A percentile compares a stretch with the other conserved stretches of the same genome.
Evolutionary conservation across 345 rosid genomes (phyloP).

Genomic region (Barbarea vulgaris): DNA sequence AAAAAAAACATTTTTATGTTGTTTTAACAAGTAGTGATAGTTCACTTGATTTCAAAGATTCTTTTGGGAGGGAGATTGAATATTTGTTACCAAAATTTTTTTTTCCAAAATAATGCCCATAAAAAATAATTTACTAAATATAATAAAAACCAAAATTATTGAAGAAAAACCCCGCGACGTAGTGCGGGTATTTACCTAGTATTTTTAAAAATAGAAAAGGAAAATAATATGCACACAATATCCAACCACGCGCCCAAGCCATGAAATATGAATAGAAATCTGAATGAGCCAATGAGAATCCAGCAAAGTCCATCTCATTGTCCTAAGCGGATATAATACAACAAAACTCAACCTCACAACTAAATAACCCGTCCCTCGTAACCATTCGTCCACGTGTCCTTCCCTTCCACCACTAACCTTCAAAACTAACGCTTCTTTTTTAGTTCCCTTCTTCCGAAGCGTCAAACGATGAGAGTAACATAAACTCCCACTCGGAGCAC

Average conservation of each 20-base stretch:
- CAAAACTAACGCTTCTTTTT: conserved; percentile 42
- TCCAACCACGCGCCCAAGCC: conserved; percentile 21
- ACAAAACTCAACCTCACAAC: conserved; percentile 62
- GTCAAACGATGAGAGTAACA: conserved; percentile 23
- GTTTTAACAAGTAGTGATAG: too few species aligned
- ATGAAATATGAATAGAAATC: conserved; percentile 37
- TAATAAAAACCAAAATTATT: too few species aligned
- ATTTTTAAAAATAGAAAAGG: not conserved
- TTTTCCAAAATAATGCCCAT: too few species aligned
- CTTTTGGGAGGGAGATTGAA: too few species aligned
- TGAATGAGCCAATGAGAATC: conserved; percentile 39
- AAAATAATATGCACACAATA: not conserved
- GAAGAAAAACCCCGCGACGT: too few species aligned
- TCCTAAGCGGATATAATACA: conserved; percentile 32
- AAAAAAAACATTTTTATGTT: not conserved
- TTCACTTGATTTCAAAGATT: too few species aligned
- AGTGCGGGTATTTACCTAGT: too few species aligned
- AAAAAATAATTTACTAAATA: too few species aligned
- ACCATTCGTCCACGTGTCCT: conserved; percentile 72
- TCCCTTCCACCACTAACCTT: conserved; percentile 62
- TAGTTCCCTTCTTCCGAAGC: conserved; percentile 23
- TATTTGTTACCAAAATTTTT: too few species aligned
- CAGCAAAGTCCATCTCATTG: conserved; percentile 37
- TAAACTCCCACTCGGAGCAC: conserved; percentile 17
- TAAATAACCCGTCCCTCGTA: conserved; percentile 26